A percentile compares a stretch with the other conserved stretches of the same genome.
These are phyloP conservation scores for Chlorella sp. DNA, from an alignment of 139 green algal species.

Conservation along the genomic window DNA sequence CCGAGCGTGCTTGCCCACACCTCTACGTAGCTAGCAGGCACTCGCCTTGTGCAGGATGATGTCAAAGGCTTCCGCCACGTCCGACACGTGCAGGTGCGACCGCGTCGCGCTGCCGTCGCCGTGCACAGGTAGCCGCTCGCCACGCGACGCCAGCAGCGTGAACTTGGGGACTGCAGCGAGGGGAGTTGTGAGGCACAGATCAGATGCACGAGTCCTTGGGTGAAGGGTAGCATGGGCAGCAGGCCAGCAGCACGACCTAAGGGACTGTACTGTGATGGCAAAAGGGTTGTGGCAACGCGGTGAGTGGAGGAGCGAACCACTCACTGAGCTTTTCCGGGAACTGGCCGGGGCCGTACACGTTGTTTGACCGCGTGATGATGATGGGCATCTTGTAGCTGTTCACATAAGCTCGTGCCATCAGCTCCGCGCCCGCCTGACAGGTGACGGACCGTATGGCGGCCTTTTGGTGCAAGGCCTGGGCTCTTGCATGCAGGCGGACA, in stretches of 20 bases:
- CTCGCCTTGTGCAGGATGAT: slow-evolving; percentile 81
- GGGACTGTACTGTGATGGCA: too few species aligned
- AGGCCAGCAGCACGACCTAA: too few species aligned
- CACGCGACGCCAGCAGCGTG: slow-evolving; percentile 74
- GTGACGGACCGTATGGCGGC: too few species aligned
- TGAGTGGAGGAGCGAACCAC: background rate
- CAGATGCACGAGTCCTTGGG: too few species aligned
- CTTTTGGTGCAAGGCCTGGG: too few species aligned
- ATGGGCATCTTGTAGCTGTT: slow-evolving; percentile 88
- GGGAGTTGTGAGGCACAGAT: background rate
- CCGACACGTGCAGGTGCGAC: slow-evolving; percentile 92
- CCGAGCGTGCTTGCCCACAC: too few species aligned
- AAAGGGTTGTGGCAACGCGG: too few species aligned
- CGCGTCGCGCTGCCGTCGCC: slow-evolving; percentile 56
- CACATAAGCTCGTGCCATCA: slow-evolving; percentile 94
- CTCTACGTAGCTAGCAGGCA: too few species aligned
- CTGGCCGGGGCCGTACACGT: slow-evolving; percentile 98
- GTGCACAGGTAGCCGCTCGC: slow-evolving; percentile 78
- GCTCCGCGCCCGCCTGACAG: slow-evolving; percentile 94
- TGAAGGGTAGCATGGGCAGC: too few species aligned
- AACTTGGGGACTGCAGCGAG: slow-evolving; percentile 60
- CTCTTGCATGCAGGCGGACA: too few species aligned
- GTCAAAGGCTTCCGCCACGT: slow-evolving; percentile 95
- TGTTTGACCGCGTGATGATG: slow-evolving; percentile 98
- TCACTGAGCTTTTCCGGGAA: slow-evolving; percentile 91